phyloP scores from a whole-genome alignment of 116 monocot species.

The Cymodocea nodosa region DNA sequence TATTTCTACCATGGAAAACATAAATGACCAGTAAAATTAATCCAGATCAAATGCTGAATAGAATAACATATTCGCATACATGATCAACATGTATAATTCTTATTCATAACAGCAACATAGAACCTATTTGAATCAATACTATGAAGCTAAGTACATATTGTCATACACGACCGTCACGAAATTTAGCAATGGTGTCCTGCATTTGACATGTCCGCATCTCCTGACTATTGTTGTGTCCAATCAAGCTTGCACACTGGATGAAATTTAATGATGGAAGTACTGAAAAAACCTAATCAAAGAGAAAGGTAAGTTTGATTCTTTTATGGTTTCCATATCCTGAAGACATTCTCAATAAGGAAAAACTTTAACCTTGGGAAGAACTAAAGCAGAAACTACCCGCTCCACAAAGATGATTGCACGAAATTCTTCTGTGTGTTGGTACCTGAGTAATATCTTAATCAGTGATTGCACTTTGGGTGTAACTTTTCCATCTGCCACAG shows the following conservation, averaged over 20 bases:
- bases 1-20: not conserved
- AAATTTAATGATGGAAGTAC: constrained; percentile 92
- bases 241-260: constrained; percentile 90
- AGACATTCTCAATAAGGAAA: not conserved
- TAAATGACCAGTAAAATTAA: not conserved
- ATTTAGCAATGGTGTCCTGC: constrained; percentile 95
- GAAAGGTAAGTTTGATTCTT: not conserved
- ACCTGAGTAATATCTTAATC: constrained; percentile 88
- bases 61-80: no score
- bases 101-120: not conserved
- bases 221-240: constrained; percentile 98
- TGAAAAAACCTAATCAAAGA: constrained; percentile 43
- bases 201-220: constrained; percentile 91
- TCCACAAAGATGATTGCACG: constrained; percentile 98
- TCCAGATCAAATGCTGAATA: no score
- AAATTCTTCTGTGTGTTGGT: constrained; percentile 85
- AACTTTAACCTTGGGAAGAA: constrained; percentile 78
- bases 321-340: not conserved
- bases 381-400: constrained; percentile 90
- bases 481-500: constrained; percentile 98
- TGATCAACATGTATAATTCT: not conserved
- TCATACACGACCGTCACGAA: constrained; percentile 95
- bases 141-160: not conserved
- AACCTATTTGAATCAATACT: not conserved
- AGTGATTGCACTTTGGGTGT: constrained; percentile 93